Evolutionary conservation across 768 basidiomycete species (phyloP).

Genomic region (Infundibulicybe gibba): DNA sequence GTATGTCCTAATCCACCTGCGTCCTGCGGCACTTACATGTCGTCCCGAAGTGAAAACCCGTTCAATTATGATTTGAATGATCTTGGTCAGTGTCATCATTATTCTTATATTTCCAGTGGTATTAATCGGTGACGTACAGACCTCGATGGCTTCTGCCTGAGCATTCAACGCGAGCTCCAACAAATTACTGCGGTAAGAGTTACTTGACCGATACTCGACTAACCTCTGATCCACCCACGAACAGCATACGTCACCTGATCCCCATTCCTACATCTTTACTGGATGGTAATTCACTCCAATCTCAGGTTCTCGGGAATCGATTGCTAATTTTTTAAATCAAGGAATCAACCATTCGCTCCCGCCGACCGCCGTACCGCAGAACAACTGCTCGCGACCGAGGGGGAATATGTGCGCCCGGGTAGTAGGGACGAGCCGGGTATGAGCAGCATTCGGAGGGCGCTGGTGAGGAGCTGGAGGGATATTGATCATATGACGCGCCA

Average conservation of each 20-base stretch:
- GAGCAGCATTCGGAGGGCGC: constrained; percentile 31
- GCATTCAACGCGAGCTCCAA: constrained; percentile 65
- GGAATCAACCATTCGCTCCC: constrained; percentile 73
- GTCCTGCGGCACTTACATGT: neutral
- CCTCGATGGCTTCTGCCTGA: constrained; percentile 65
- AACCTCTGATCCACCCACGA: constrained; percentile 7
- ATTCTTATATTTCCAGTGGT: neutral
- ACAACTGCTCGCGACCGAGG: constrained; percentile 38
- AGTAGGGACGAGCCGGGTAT: constrained; percentile 24
- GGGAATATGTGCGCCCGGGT: constrained; percentile 30
- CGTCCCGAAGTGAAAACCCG: constrained; percentile 50
- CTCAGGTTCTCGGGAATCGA: neutral
- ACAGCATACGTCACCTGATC: constrained; percentile 53
- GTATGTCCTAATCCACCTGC: constrained; percentile 20
- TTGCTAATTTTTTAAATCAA: constrained; percentile 4
- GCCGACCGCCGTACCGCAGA: constrained; percentile 53
- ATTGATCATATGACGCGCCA: constrained; percentile 34
- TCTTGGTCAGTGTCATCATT: constrained; percentile 36
- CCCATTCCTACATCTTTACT: constrained; percentile 50
- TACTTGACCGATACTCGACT: constrained; percentile 1
- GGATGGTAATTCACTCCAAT: constrained; percentile 25
- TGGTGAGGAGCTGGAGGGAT: constrained; percentile 39
- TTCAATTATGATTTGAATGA: constrained; percentile 69
- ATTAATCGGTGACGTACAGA: constrained; percentile 30
- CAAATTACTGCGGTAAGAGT: constrained; percentile 65